Evolutionary conservation across 768 basidiomycete genomes (phyloP).

Genomic region (Rhodotorula paludigena): DNA sequence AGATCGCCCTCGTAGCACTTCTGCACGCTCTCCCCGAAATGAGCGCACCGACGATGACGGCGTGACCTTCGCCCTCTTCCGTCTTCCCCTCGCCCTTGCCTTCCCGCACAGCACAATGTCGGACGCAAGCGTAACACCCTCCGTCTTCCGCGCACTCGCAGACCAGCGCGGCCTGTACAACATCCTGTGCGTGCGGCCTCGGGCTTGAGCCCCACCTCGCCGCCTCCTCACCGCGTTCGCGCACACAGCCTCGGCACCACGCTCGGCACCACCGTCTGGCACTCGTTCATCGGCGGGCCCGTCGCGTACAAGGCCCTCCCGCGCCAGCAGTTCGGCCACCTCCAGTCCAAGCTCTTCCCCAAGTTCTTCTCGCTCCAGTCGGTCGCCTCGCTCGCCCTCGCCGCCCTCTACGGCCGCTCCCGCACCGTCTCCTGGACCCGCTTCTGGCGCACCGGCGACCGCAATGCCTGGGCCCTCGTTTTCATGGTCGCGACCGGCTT

Average conservation of each 20-base stretch:
- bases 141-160: conserved; percentile 11
- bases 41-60: too few species aligned
- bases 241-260: conserved; percentile 20
- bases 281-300: conserved; percentile 25
- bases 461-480: conserved; percentile 25
- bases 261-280: conserved; percentile 29
- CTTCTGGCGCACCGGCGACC: neutral
- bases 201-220: too few species aligned
- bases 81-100: too few species aligned
- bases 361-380: conserved; percentile 29
- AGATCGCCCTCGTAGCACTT: too few species aligned
- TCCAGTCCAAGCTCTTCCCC: conserved; percentile 39
- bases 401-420: conserved; percentile 16
- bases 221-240: neutral
- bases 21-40: too few species aligned
- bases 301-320: conserved; percentile 32
- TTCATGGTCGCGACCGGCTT: conserved; percentile 14
- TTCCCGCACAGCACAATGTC: too few species aligned
- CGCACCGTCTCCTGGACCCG: neutral
- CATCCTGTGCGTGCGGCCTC: conserved; percentile 12
- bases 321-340: conserved; percentile 37
- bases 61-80: too few species aligned
- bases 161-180: conserved; percentile 10
- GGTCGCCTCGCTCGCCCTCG: conserved; percentile 5
- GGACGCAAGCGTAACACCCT: too few species aligned